Conservation (phyloP, 768 basidiomycete genomes). For the Calocybe gangraenosa region DNA sequence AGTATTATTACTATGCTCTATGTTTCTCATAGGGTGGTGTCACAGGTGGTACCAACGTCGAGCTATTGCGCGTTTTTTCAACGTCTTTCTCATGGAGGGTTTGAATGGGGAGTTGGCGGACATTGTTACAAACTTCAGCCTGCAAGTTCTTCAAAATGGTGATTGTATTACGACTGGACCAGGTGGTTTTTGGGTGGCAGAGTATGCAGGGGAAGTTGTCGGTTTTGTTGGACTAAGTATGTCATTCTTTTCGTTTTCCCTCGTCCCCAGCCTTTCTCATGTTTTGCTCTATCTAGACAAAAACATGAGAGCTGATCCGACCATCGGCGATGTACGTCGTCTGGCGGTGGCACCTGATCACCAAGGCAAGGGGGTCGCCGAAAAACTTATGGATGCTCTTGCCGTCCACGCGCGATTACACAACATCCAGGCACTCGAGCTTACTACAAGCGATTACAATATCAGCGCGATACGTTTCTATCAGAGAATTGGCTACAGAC, state of each 20-base stretch:
- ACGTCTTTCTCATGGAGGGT: slow-evolving; percentile 5
- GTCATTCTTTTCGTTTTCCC: neutral
- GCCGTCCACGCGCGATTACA: slow-evolving; percentile 9
- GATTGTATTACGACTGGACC: slow-evolving; percentile 7
- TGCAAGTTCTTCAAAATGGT: slow-evolving; percentile 4
- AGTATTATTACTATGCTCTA: neutral
- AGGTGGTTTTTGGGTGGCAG: slow-evolving; percentile 16
- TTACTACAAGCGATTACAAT: slow-evolving; percentile 16
- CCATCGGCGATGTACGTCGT: slow-evolving; percentile 12
- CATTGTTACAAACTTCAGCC: slow-evolving; percentile 4
- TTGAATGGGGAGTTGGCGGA: slow-evolving; percentile 11
- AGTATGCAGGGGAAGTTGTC: slow-evolving; percentile 7
- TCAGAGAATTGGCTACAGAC: slow-evolving; percentile 10
- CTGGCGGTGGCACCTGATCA: slow-evolving; percentile 9
- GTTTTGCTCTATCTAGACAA: neutral
- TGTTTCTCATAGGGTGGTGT: neutral
- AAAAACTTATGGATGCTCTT: slow-evolving; percentile 13
- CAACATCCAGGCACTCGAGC: slow-evolving; percentile 9
- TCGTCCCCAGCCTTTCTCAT: neutral
- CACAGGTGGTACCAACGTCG: slow-evolving; percentile 4
- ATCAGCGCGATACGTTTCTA: slow-evolving; percentile 10
- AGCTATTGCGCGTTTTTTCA: slow-evolving; percentile 4
- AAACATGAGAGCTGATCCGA: slow-evolving; percentile 2
- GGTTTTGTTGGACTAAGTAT: slow-evolving; percentile 18
- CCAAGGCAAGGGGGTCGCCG: slow-evolving; percentile 11